Percentiles rank a stretch among this genome's conserved stretches.
phyloP scores from a whole-genome alignment of 2,329 filamentous ascomycete genomes.

The Alternaria burnsii region DNA sequence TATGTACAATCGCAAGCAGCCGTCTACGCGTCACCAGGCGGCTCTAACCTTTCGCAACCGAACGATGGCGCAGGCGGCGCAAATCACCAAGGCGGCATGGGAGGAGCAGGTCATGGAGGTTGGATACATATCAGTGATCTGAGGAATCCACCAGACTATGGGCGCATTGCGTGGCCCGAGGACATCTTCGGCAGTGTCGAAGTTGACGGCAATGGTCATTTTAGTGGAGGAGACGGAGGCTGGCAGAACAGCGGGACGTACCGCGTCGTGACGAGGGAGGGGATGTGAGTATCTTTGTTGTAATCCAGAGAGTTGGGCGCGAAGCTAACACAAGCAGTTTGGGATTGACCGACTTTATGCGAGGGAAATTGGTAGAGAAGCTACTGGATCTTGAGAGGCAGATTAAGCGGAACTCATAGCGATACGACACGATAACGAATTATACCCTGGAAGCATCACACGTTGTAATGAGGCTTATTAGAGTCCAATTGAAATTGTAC shows the following conservation, averaged over 20 bases:
- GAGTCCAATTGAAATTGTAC: background rate
- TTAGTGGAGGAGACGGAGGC: constrained; percentile 63
- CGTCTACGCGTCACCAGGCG: constrained; percentile 67
- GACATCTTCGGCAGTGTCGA: constrained; percentile 73
- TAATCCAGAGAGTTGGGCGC: background rate
- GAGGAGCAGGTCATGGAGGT: constrained; percentile 66
- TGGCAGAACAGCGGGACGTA: constrained; percentile 72
- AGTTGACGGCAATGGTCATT: constrained; percentile 65
- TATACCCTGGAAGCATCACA: constrained; percentile 5
- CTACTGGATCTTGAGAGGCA: constrained; percentile 31
- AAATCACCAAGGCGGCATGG: constrained; percentile 66
- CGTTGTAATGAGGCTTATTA: background rate
- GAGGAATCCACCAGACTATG: constrained; percentile 68
- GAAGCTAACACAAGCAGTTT: constrained; percentile 14
- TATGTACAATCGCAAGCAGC: constrained; percentile 66
- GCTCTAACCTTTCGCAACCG: constrained; percentile 60
- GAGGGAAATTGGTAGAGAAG: constrained; percentile 32
- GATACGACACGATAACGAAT: background rate
- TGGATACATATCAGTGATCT: constrained; percentile 70
- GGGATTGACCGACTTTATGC: constrained; percentile 35
- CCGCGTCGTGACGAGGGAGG: constrained; percentile 66
- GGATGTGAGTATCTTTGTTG: constrained; percentile 58
- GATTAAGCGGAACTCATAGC: constrained; percentile 26
- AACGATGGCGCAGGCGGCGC: constrained; percentile 64
- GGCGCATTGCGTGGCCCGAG: constrained; percentile 71